Conservation (phyloP, 2,329 filamentous ascomycete species). For the Epichloe bromicola region DNA sequence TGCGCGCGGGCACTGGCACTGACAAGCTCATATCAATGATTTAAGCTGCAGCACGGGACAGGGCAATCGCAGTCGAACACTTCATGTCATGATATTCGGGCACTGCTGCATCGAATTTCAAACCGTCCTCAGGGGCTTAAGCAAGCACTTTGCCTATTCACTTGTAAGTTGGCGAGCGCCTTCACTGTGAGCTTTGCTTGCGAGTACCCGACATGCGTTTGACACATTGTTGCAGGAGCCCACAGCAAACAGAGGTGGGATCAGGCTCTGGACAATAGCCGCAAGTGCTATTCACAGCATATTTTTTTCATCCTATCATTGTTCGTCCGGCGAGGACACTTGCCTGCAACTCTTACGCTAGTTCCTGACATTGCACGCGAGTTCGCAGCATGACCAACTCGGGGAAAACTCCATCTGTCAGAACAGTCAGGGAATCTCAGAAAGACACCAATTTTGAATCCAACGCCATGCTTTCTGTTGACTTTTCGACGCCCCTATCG, state of each 20-base stretch:
- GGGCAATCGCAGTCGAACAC: background rate
- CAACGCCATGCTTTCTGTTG: slow-evolving; percentile 22
- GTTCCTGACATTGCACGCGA: too few relatives aligned
- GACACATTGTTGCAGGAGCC: background rate
- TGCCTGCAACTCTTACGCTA: background rate
- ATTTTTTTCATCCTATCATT: background rate
- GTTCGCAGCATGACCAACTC: background rate
- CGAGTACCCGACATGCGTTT: background rate
- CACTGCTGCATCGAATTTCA: background rate
- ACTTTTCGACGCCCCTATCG: slow-evolving; percentile 26
- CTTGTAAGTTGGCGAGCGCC: background rate
- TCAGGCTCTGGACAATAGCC: background rate
- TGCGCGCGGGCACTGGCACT: background rate
- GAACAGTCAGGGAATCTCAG: background rate
- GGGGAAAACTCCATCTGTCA: background rate
- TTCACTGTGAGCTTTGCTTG: background rate
- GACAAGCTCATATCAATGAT: background rate
- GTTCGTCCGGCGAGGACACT: too few relatives aligned
- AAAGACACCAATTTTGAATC: background rate
- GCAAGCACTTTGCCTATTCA: background rate
- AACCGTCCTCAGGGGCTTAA: background rate
- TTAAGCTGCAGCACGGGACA: background rate
- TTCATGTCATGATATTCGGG: background rate
- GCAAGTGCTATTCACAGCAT: background rate
- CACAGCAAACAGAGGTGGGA: background rate